Base-by-base conservation (phyloP, 2,329 filamentous ascomycete genomes). In the Epicoccum nigrum region DNA sequence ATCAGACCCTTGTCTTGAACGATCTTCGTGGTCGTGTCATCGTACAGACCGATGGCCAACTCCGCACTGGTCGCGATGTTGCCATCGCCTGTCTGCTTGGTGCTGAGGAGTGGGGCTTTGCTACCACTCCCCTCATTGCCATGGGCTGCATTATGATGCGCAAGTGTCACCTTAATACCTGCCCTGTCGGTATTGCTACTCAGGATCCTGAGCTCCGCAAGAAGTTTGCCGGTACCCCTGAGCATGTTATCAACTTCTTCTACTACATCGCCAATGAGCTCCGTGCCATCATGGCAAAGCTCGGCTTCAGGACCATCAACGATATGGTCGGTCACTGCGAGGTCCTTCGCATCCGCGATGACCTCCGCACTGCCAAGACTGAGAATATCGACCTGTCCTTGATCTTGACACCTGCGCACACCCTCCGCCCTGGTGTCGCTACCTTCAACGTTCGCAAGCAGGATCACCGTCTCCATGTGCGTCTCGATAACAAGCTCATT, bases 231-330 rank as follows among this genome's bases (percentile, higher is more conserved):
- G 93, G 93, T 56, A 92, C 90, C 1, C 92, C 93, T 9, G 93
- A 97, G 77, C 91, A 97, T 65, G 92, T 96, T 51, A 97, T 97
- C 76, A 97, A 97, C 82, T 97, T 97, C 81, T 96, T 96, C 79
- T 97, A 97, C 79, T 97, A 97, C 69, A 83, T 97, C 44, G 89
- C 93, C 63, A 97, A 97, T 70, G 93, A 97, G 79, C 85, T 97
- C 51, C 88, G 93, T 70, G 91, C 92, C 28, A 96, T 97, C 76
- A 97, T 97, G 93, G 92, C 93, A 42, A 91, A 89, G 77, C 86
- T 97, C 65, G 93, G 93, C 62, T 91, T 96, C 84, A 87, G 93
- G 60, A 96, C 90, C 54, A 88, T 97, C 72, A 97, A 97, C 71
- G 93, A 97, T 75, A 97, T 97, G 93, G 90, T 97, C 67, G 93